phyloP scores from a whole-genome alignment of 163 green algal species.

The Scenedesmus sp. region DNA sequence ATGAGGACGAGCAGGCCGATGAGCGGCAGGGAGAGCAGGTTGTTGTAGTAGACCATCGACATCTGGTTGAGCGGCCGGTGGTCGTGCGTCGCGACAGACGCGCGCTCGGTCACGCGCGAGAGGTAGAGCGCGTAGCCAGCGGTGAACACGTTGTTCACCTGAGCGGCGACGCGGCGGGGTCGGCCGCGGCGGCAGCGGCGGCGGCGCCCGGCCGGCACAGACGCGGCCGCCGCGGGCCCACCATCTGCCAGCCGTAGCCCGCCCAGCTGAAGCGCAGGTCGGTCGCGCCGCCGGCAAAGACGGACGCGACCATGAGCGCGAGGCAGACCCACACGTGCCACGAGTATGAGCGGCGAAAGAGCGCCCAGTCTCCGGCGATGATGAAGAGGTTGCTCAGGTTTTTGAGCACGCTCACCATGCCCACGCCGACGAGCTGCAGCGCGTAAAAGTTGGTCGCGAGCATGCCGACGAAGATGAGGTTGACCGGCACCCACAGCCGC shows the following conservation, averaged over 20 bases:
- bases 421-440: slow-evolving; percentile 53
- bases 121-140: slow-evolving; percentile 70
- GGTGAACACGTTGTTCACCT: slow-evolving; percentile 66
- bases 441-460: slow-evolving; percentile 59
- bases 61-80: slow-evolving; percentile 32
- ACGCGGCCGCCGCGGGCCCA: too few relatives aligned
- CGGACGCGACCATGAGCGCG: slow-evolving; percentile 52
- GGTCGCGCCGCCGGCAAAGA: slow-evolving; percentile 52
- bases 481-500: slow-evolving; percentile 68
- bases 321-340: slow-evolving; percentile 60
- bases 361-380: slow-evolving; percentile 61
- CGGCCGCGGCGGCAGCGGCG: too few relatives aligned
- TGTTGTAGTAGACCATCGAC: slow-evolving; percentile 54
- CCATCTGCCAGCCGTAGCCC: slow-evolving; percentile 58
- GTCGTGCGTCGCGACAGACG: neutral
- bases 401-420: slow-evolving; percentile 79
- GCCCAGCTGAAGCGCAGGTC: slow-evolving; percentile 59
- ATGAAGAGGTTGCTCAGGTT: slow-evolving; percentile 74
- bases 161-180: too few relatives aligned
- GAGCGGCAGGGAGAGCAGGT: slow-evolving; percentile 47
- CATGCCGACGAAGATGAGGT: slow-evolving; percentile 74
- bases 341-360: slow-evolving; percentile 62
- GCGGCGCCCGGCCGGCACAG: neutral
- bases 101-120: slow-evolving; percentile 34
- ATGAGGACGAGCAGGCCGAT: slow-evolving; percentile 33